Conservation (phyloP, 257 asterid genomes). For the Capsicum rhomboideum region DNA sequence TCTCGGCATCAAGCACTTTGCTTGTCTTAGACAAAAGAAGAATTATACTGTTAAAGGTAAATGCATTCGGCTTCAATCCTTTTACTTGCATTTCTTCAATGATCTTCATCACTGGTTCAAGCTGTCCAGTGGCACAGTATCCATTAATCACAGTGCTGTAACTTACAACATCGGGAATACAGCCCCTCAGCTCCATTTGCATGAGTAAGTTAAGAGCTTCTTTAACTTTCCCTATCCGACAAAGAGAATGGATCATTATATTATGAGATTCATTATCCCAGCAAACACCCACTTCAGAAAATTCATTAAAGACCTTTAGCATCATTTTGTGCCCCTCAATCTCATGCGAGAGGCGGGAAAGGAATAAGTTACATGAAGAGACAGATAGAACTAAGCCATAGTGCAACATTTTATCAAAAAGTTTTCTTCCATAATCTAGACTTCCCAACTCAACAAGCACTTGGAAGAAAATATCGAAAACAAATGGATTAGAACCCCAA, state of each 20-base stretch:
- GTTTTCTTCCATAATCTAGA: conserved; percentile 54
- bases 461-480: conserved; percentile 74
- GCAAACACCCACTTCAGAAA: conserved; percentile 55
- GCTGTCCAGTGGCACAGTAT: conserved; percentile 54
- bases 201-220: conserved; percentile 76
- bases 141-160: conserved; percentile 79
- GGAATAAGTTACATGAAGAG: conserved; percentile 71
- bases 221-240: conserved; percentile 44
- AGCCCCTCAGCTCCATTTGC: conserved; percentile 67
- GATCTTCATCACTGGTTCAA: conserved; percentile 40
- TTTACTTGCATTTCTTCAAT: conserved; percentile 48
- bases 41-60: conserved; percentile 68
- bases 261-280: conserved; percentile 78
- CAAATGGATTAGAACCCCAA: conserved; percentile 80
- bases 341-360: conserved; percentile 46
- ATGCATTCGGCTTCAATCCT: conserved; percentile 68
- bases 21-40: conserved; percentile 58
- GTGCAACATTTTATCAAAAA: conserved; percentile 59
- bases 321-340: conserved; percentile 35
- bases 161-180: conserved; percentile 73
- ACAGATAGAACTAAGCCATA: conserved; percentile 66
- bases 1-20: conserved; percentile 62
- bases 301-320: conserved; percentile 49
- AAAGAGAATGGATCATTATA: conserved; percentile 65
- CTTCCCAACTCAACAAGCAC: conserved; percentile 52